Conservation (phyloP, 2,329 filamentous ascomycete species). For the Dactylellina haptotyla region DNA sequence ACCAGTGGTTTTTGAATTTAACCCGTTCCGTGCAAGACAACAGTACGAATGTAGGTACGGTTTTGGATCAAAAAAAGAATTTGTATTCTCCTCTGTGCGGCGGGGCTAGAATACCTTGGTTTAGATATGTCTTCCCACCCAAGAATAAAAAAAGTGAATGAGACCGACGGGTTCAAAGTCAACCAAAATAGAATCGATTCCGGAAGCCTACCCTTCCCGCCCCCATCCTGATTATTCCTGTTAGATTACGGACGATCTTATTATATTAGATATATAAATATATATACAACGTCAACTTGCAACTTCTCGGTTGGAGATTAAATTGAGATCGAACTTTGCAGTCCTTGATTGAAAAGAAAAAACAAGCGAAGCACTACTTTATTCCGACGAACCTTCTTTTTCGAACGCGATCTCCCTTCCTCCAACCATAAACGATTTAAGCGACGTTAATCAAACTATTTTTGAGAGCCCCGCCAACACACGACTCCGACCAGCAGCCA, state of each 20-base stretch:
- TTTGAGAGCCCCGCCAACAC: conserved; percentile 17
- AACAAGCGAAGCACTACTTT: conserved; percentile 11
- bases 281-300: background rate
- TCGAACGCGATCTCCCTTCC: background rate
- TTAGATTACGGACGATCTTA: no score
- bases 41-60: background rate
- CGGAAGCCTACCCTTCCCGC: background rate
- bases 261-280: no score
- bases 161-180: background rate
- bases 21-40: background rate
- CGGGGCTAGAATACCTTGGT: conserved; percentile 29
- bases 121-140: conserved; percentile 11
- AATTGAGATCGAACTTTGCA: background rate
- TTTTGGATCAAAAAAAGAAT: background rate
- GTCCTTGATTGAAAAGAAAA: no score
- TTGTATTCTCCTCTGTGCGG: conserved; percentile 21
- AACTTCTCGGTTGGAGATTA: background rate
- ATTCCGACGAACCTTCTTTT: background rate
- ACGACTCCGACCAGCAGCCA: background rate
- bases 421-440: conserved; percentile 8
- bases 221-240: background rate
- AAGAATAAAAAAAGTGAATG: background rate
- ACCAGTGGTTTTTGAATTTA: background rate
- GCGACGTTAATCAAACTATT: conserved; percentile 17
- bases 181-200: conserved; percentile 19